Percentiles rank a stretch among this genome's conserved stretches.
phyloP scores from a whole-genome alignment of 768 basidiomycete species.

The Tylopilus vinaceipallidus region DNA sequence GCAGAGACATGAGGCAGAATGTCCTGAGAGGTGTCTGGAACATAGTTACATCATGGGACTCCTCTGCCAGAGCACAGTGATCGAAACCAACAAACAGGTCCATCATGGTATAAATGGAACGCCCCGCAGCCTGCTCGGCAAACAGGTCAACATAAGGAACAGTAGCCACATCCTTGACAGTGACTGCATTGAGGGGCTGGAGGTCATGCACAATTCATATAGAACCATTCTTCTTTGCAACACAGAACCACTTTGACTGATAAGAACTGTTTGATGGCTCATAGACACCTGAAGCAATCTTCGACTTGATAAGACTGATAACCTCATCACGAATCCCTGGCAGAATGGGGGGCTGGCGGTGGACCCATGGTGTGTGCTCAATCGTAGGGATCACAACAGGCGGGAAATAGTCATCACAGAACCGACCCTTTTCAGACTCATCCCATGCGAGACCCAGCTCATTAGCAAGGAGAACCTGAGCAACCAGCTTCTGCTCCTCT shows the following conservation, averaged over 20 bases:
- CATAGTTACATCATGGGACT: conserved; percentile 37
- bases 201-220: conserved; percentile 24
- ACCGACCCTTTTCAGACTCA: conserved; percentile 34
- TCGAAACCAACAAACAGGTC: not conserved
- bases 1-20: no score
- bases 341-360: conserved; percentile 30
- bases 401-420: conserved; percentile 33
- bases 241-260: conserved; percentile 39
- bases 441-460: conserved; percentile 40
- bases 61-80: not conserved
- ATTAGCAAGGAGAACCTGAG: conserved; percentile 30
- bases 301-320: conserved; percentile 30
- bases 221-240: conserved; percentile 29
- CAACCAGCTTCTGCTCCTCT: not conserved
- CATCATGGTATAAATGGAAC: not conserved
- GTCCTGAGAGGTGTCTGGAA: no score
- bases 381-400: conserved; percentile 35
- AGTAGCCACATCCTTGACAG: conserved; percentile 6
- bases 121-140: conserved; percentile 12
- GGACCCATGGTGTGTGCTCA: conserved; percentile 35
- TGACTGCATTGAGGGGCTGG: no score
- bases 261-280: conserved; percentile 40
- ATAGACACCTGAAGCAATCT: conserved; percentile 39
- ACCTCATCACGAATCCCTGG: conserved; percentile 27
- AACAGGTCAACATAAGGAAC: conserved; percentile 15